Conservation (phyloP, 805 yeast genomes). For the Saccharomycopsis lassenensis region DNA sequence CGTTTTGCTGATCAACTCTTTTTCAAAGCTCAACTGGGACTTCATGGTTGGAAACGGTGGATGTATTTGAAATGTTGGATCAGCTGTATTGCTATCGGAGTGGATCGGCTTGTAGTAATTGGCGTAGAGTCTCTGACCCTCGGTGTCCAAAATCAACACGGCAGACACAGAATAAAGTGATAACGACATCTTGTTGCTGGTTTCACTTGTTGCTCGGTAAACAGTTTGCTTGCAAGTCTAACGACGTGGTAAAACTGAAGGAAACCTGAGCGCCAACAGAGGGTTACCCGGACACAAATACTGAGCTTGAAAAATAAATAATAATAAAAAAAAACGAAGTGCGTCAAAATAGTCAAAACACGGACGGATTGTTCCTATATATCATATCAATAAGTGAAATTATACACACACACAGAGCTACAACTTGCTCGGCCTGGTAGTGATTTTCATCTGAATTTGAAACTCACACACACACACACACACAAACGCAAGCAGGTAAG, state of each 20-base stretch:
- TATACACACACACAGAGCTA: too few relatives aligned
- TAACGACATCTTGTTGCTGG: conserved; percentile 32
- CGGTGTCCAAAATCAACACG: conserved; percentile 65
- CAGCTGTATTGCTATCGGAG: conserved; percentile 22
- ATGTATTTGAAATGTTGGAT: conserved; percentile 13
- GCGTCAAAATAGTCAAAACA: too few relatives aligned
- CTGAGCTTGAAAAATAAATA: not conserved
- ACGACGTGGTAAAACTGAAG: not conserved
- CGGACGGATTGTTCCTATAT: too few relatives aligned
- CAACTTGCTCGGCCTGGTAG: too few relatives aligned
- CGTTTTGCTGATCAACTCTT: conserved; percentile 61
- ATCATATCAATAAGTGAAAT: too few relatives aligned
- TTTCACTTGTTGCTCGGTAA: too few relatives aligned
- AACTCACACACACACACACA: too few relatives aligned
- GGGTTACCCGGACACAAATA: not conserved
- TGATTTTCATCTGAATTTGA: too few relatives aligned
- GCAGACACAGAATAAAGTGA: conserved; percentile 80
- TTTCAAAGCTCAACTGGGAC: conserved; percentile 71
- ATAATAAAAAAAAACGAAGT: too few relatives aligned
- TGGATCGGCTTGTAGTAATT: conserved; percentile 74
- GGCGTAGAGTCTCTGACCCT: conserved; percentile 71
- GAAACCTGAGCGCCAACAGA: not conserved
- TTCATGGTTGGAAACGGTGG: conserved; percentile 33
- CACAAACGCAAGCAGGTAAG: too few relatives aligned
- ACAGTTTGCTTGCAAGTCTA: not conserved